These are phyloP conservation scores for Pseudonitzschia multiseries DNA, from an alignment of 108 stramenopile species.

Conservation along the genomic window DNA sequence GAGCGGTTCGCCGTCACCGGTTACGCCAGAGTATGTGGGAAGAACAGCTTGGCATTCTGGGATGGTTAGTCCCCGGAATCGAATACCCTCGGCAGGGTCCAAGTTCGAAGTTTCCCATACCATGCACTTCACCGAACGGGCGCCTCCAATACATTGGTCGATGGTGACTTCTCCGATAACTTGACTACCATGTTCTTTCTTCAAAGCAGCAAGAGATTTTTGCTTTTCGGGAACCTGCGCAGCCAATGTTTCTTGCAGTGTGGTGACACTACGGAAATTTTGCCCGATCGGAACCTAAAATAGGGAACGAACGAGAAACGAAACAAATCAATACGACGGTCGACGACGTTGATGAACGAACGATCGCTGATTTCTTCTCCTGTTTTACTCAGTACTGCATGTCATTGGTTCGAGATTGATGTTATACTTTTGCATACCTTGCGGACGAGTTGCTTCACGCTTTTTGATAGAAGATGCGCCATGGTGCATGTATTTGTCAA, in stretches of 20 bases:
- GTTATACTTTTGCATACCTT: conserved; percentile 49
- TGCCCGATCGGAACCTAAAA: conserved; percentile 25
- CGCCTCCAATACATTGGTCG: conserved; percentile 97
- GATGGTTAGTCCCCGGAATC: conserved; percentile 98
- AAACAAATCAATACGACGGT: neutral
- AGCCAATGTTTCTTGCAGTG: conserved; percentile 87
- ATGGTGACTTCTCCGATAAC: conserved; percentile 97
- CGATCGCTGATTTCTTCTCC: neutral
- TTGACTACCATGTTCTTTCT: conserved; percentile 94
- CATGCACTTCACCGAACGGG: conserved; percentile 98
- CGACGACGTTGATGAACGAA: neutral
- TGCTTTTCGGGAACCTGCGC: conserved; percentile 96
- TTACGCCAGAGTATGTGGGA: conserved; percentile 89
- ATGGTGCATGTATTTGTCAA: conserved; percentile 19
- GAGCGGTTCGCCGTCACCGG: conserved; percentile 94
- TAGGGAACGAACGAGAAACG: neutral
- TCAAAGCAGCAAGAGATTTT: conserved; percentile 77
- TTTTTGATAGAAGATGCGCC: conserved; percentile 44
- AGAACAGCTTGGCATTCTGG: conserved; percentile 97
- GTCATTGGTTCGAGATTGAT: neutral
- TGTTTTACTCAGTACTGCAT: neutral
- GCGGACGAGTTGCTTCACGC: conserved; percentile 42
- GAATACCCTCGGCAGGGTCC: conserved; percentile 98
- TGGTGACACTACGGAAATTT: conserved; percentile 61
- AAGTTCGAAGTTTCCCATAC: conserved; percentile 99